phyloP scores from a whole-genome alignment of 495 filamentous ascomycete species.

The Niebla homalea region DNA sequence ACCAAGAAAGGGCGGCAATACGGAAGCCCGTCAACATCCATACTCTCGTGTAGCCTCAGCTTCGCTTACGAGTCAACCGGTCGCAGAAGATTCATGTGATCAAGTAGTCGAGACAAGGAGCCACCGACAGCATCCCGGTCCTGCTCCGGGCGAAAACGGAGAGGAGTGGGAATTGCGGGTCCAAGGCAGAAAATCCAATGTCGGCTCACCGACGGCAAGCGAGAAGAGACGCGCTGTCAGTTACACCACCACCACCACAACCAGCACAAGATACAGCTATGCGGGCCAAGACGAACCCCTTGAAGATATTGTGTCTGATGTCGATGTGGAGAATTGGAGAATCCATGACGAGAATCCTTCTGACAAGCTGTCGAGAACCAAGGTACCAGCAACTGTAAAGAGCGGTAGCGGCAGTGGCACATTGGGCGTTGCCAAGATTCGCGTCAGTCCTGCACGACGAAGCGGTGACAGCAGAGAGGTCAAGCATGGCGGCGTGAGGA shows the following conservation, averaged over 20 bases:
- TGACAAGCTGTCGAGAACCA: slow-evolving; percentile 42
- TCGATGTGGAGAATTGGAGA: slow-evolving; percentile 15
- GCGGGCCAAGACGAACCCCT: slow-evolving; percentile 23
- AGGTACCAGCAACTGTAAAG: slow-evolving; percentile 48
- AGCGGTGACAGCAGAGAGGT: slow-evolving; percentile 38
- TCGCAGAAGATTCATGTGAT: slow-evolving; percentile 25
- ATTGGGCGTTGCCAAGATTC: slow-evolving; percentile 59
- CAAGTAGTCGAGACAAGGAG: slow-evolving; percentile 22
- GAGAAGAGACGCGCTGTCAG: slow-evolving; percentile 37
- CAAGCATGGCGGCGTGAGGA: slow-evolving; percentile 60
- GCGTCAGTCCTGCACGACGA: slow-evolving; percentile 50
- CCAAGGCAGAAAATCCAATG: slow-evolving; percentile 19
- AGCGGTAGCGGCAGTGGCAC: slow-evolving; percentile 48
- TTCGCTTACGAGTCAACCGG: slow-evolving; percentile 25
- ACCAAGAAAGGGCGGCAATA: slow-evolving; percentile 70
- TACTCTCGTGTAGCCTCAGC: slow-evolving; percentile 33
- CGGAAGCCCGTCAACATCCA: slow-evolving; percentile 43
- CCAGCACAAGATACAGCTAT: slow-evolving; percentile 40
- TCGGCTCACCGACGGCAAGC: slow-evolving; percentile 23
- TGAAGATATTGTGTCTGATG: slow-evolving; percentile 15
- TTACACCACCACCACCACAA: slow-evolving; percentile 48
- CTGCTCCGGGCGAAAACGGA: slow-evolving; percentile 54
- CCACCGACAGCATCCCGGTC: slow-evolving; percentile 23
- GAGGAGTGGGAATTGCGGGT: slow-evolving; percentile 44
- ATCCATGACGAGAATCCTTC: slow-evolving; percentile 36